Evolutionary conservation across 129 eudicot species (phyloP).

Genomic region (Lonicera japonica): DNA sequence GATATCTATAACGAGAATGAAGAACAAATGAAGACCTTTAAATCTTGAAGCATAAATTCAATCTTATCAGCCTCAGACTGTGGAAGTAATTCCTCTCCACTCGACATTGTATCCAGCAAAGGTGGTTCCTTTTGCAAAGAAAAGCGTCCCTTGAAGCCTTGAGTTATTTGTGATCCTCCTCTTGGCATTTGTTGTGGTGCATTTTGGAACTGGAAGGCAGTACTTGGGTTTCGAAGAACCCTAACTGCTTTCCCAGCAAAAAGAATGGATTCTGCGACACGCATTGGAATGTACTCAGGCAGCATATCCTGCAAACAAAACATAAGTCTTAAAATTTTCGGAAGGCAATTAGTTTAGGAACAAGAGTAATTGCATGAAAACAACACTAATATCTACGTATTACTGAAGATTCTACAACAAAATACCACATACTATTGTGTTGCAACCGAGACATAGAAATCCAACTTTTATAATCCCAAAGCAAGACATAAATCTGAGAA

Average conservation of each 20-base stretch:
- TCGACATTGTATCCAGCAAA: constrained; percentile 26
- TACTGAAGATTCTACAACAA: no score
- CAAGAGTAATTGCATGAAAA: no score
- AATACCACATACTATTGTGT: no score
- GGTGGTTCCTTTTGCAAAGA: constrained; percentile 30
- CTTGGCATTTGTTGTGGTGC: constrained; percentile 45
- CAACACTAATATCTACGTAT: no score
- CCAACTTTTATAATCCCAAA: no score
- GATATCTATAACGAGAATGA: background rate
- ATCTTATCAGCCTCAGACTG: constrained; percentile 92
- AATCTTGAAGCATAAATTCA: constrained; percentile 73
- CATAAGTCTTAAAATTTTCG: no score
- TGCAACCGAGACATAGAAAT: no score
- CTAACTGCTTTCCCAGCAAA: constrained; percentile 98
- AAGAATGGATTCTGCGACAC: constrained; percentile 84
- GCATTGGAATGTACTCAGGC: constrained; percentile 87
- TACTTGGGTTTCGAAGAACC: constrained; percentile 93
- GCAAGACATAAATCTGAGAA: no score
- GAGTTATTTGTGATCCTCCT: constrained; percentile 31
- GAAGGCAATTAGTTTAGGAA: no score
- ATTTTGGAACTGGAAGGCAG: constrained; percentile 55
- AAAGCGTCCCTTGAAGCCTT: constrained; percentile 18
- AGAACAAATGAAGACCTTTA: constrained; percentile 47
- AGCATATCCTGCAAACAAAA: constrained; percentile 73
- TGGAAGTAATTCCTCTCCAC: constrained; percentile 80